These are phyloP conservation scores for Rosa rugosa DNA, from an alignment of 306 rosid species.

Conservation along the genomic window DNA sequence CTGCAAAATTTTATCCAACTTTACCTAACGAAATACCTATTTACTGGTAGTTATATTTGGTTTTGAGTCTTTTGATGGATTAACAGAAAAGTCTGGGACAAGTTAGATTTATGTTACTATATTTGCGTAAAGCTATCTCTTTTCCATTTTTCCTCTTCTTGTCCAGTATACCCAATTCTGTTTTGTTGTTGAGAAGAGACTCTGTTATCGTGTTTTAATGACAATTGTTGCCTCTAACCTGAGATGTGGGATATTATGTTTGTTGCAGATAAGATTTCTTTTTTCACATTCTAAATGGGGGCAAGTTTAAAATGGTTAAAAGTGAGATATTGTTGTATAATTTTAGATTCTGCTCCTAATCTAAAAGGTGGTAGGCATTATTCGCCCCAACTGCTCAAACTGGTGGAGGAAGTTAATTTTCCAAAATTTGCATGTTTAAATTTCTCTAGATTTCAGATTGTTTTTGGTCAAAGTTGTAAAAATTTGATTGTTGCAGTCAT, in stretches of 20 bases:
- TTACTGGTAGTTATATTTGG: not conserved
- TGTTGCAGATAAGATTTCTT: conserved; percentile 10
- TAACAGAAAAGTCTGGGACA: not conserved
- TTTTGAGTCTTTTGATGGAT: not conserved
- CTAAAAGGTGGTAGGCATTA: conserved; percentile 22
- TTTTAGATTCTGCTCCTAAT: conserved; percentile 28
- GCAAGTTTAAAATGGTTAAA: conserved; percentile 38
- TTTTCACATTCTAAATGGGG: conserved; percentile 35
- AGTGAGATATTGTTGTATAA: conserved; percentile 22
- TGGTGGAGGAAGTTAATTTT: conserved; percentile 32
- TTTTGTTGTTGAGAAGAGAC: conserved; percentile 4
- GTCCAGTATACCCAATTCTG: not conserved
- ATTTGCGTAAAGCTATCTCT: conserved; percentile 8
- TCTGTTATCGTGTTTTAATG: conserved; percentile 1
- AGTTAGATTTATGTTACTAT: conserved; percentile 9
- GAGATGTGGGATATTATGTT: conserved; percentile 5
- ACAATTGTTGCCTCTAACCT: conserved; percentile 23
- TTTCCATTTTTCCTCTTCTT: not conserved
- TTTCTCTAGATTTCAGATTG: conserved; percentile 7
- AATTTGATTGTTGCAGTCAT: conserved; percentile 5
- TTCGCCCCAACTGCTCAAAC: conserved; percentile 30
- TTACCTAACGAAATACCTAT: not conserved
- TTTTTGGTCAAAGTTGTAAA: conserved; percentile 5
- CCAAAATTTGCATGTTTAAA: conserved; percentile 21
- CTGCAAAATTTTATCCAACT: not conserved